Evolutionary conservation across 306 rosid species (phyloP).

Genomic region (Benincasa hispida): DNA sequence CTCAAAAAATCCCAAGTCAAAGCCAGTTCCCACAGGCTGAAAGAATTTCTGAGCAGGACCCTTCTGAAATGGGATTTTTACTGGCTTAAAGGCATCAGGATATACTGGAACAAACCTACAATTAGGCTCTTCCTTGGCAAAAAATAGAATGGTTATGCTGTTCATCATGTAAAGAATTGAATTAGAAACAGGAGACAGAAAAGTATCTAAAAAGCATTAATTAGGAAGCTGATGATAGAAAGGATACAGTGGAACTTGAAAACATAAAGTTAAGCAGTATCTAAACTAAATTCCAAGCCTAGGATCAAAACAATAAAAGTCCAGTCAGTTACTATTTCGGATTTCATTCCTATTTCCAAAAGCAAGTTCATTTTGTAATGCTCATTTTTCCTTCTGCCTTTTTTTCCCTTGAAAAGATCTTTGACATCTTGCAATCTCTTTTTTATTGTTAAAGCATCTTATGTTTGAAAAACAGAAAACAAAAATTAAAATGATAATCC

Average conservation of each 20-base stretch:
- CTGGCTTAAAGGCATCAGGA: constrained; percentile 55
- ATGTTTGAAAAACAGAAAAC: background rate
- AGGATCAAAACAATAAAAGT: background rate
- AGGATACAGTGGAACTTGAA: background rate
- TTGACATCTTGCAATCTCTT: background rate
- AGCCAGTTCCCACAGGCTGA: constrained; percentile 81
- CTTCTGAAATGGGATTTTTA: constrained; percentile 63
- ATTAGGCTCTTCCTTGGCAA: constrained; percentile 77
- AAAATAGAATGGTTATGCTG: constrained; percentile 72
- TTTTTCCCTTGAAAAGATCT: background rate
- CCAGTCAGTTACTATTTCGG: background rate
- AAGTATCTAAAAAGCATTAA: background rate
- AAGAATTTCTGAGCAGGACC: constrained; percentile 64
- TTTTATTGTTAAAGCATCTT: background rate
- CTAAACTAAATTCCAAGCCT: background rate
- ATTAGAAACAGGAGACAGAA: background rate
- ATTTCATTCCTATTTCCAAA: background rate
- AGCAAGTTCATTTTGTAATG: background rate
- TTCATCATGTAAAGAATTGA: constrained; percentile 16
- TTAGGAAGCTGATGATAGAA: background rate
- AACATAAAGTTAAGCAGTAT: background rate
- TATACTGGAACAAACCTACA: constrained; percentile 53
- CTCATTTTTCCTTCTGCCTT: background rate
- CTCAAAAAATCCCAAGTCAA: constrained; percentile 74
- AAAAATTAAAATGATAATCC: background rate